phyloP scores from a whole-genome alignment of 768 basidiomycete species.

The Psilocybe sp. region DNA sequence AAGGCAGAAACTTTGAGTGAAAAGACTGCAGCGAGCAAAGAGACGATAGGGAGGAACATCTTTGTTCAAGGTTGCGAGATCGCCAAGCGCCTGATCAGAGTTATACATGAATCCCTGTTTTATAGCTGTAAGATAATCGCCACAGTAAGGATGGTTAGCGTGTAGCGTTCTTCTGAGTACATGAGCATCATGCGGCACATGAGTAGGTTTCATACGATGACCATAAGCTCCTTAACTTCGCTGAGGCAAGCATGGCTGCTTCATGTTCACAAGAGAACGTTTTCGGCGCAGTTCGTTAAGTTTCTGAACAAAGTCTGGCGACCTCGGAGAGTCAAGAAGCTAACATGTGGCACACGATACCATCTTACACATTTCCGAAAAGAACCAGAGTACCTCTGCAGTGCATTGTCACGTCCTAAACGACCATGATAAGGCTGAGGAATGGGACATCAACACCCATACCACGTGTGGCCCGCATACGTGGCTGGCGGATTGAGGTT shows the following conservation, averaged over 20 bases:
- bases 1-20: conserved; percentile 33
- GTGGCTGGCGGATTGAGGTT: no score
- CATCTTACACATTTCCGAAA: conserved; percentile 3
- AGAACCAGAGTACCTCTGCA: conserved; percentile 1
- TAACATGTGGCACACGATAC: neutral
- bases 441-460: conserved; percentile 2
- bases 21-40: conserved; percentile 4
- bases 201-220: no score
- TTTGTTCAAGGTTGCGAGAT: conserved; percentile 3
- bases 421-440: conserved; percentile 11
- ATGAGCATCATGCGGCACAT: no score
- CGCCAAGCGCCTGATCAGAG: conserved; percentile 1
- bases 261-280: conserved; percentile 13
- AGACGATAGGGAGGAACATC: conserved; percentile 8
- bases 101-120: conserved; percentile 3
- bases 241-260: neutral
- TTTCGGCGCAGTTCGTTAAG: conserved; percentile 7
- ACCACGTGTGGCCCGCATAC: conserved; percentile 15
- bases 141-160: neutral
- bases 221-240: no score
- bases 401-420: conserved; percentile 7
- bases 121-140: conserved; percentile 12
- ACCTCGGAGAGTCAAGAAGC: conserved; percentile 2
- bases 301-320: neutral
- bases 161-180: neutral